Evolutionary conservation across 1,284 basidiomycete genomes (phyloP), one percentile per base, ranked within the genome.

Genomic region (Tilletia setariae): DNA sequence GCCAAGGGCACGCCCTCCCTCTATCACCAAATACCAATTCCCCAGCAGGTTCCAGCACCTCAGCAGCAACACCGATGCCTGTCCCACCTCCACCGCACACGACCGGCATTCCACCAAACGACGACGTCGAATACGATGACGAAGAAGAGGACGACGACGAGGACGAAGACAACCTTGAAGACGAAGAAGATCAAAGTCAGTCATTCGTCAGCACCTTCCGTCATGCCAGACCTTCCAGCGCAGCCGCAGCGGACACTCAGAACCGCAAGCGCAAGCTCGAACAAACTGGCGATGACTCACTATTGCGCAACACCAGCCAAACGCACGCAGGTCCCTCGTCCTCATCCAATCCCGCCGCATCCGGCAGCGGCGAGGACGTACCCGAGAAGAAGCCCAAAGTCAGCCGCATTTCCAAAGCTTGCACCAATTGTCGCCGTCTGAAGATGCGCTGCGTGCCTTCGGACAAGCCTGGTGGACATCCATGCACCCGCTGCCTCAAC

Each of bases 361-460:
- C 63, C n/a, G 16, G n/a, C 25, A 44, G 15, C 42, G 21, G 43
- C 63, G 62, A 56, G 13, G 67, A 67, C 49, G 70, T 4, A 53
- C 67, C 9, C 19, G 64, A 59, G 28, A 76, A 74, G 63, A 82
- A 81, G 66, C 74, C 76, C 30, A 82, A 82, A 63, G 76, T 80
- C 0, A 82, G 79, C 16, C 76, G 81, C 15, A 80, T 80, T 32
- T 71, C 35, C 74, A 93, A 92, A 65, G 94, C 94, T 0, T 96
- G 94, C 76, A 93, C 91, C 0, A 92, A 94, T 40, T 98, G 95
- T 83, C 89, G 95, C 42, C 90, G 93, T 63, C 89, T 98, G 72
- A 98, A 98, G 86, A 98, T 98, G 95, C 92, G 95, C 75, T 98
- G 95, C 76, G 92, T 96, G 21, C 93, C 91, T 44, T 92, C 92